These are phyloP conservation scores for Crassisporium funariophilum DNA, from an alignment of 768 basidiomycete species.

Conservation along the genomic window DNA sequence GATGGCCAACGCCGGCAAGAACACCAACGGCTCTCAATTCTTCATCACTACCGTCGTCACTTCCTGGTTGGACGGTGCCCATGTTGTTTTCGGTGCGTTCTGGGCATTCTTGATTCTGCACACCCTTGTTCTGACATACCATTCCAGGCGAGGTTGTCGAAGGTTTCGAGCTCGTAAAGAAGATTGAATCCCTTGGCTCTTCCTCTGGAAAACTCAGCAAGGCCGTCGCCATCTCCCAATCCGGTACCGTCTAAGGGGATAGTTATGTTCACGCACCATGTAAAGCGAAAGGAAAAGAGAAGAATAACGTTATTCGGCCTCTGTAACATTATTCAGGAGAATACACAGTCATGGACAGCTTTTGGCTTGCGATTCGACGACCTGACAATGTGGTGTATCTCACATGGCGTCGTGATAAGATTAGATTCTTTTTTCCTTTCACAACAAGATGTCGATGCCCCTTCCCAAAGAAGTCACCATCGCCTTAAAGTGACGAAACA, in stretches of 20 bases:
- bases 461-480: too few relatives aligned
- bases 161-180: constrained; percentile 56
- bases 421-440: too few relatives aligned
- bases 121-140: neutral
- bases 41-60: constrained; percentile 86
- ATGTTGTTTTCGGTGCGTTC: constrained; percentile 81
- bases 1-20: constrained; percentile 79
- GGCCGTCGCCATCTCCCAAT: constrained; percentile 52
- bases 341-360: too few relatives aligned
- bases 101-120: constrained; percentile 4
- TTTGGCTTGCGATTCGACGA: too few relatives aligned
- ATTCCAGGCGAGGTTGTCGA: constrained; percentile 63
- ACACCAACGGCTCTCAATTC: constrained; percentile 89
- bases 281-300: too few relatives aligned
- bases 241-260: constrained; percentile 50
- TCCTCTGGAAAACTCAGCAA: constrained; percentile 41
- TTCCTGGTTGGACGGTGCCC: constrained; percentile 78
- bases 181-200: constrained; percentile 43
- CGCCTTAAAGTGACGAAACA: too few relatives aligned
- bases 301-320: too few relatives aligned
- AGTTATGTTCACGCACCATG: too few relatives aligned
- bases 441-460: too few relatives aligned
- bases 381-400: too few relatives aligned
- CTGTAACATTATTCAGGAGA: too few relatives aligned
- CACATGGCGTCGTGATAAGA: too few relatives aligned